These are phyloP conservation scores for Nitzschia inconspicua DNA, from an alignment of 108 stramenopile genomes.

Conservation along the genomic window DNA sequence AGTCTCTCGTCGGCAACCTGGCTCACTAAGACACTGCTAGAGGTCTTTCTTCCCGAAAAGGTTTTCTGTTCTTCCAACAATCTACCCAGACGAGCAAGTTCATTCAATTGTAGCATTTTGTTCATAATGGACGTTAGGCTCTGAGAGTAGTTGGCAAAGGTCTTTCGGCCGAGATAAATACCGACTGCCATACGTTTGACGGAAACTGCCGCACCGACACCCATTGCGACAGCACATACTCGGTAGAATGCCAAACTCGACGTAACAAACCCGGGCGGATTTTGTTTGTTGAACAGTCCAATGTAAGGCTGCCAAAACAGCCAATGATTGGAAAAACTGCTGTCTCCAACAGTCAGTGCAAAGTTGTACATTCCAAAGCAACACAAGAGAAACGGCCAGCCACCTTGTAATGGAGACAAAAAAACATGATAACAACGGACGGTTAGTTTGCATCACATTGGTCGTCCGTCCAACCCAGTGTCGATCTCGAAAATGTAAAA, in stretches of 20 bases:
- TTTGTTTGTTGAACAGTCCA: conserved; percentile 16
- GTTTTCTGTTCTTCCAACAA: no score
- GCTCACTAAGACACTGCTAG: no score
- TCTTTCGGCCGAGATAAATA: not conserved
- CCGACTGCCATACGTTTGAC: not conserved
- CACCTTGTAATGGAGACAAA: not conserved
- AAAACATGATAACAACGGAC: no score
- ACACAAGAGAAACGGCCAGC: not conserved
- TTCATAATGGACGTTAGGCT: not conserved
- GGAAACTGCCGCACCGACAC: not conserved
- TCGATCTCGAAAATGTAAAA: conserved; percentile 28
- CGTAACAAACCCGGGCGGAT: conserved; percentile 22
- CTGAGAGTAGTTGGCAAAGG: not conserved
- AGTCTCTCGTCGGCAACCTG: no score
- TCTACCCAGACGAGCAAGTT: no score
- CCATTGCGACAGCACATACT: not conserved
- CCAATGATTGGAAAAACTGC: conserved; percentile 29
- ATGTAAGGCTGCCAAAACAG: conserved; percentile 16
- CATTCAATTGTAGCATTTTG: not conserved
- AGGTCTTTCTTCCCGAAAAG: no score
- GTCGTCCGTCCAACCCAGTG: not conserved
- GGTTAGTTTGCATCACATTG: not conserved
- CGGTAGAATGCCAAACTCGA: not conserved
- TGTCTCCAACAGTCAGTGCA: conserved; percentile 7
- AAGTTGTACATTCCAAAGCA: conserved; percentile 21